Conservation (phyloP, 352 stramenopile genomes). For the Phytopythium vexans region DNA sequence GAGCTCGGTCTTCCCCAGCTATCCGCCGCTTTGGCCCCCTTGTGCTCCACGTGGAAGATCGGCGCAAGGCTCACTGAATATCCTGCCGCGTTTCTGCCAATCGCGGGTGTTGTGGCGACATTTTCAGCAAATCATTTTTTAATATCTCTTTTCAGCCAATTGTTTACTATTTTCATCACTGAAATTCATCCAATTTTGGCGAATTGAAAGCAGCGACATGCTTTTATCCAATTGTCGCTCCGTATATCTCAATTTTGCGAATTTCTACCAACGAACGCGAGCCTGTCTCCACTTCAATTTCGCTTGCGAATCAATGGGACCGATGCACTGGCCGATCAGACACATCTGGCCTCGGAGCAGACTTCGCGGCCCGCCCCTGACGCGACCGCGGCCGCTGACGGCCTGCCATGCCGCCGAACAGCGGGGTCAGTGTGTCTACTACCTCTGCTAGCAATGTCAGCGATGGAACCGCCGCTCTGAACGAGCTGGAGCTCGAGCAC, state of each 20-base stretch:
- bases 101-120: not conserved
- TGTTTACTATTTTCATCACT: not conserved
- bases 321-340: too few relatives aligned
- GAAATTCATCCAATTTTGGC: not conserved
- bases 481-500: conserved; percentile 44
- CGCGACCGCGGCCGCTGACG: too few relatives aligned
- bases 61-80: conserved; percentile 1
- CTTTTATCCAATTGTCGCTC: too few relatives aligned
- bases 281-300: not conserved
- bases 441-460: too few relatives aligned
- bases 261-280: not conserved
- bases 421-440: too few relatives aligned
- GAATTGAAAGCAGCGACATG: too few relatives aligned
- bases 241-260: too few relatives aligned
- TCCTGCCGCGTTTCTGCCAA: not conserved
- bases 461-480: not conserved
- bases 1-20: conserved; percentile 4
- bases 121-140: conserved; percentile 3
- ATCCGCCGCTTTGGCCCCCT: not conserved
- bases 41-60: conserved; percentile 33
- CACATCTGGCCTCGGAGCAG: too few relatives aligned
- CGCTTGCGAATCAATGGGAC: conserved; percentile 1
- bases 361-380: too few relatives aligned
- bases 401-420: too few relatives aligned
- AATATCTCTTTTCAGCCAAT: not conserved